A percentile compares a stretch with the other conserved stretches of the same genome.
These are phyloP conservation scores for Pseudocercospora pini-densiflorae DNA, from an alignment of 2,329 filamentous ascomycete species.

Conservation along the genomic window DNA sequence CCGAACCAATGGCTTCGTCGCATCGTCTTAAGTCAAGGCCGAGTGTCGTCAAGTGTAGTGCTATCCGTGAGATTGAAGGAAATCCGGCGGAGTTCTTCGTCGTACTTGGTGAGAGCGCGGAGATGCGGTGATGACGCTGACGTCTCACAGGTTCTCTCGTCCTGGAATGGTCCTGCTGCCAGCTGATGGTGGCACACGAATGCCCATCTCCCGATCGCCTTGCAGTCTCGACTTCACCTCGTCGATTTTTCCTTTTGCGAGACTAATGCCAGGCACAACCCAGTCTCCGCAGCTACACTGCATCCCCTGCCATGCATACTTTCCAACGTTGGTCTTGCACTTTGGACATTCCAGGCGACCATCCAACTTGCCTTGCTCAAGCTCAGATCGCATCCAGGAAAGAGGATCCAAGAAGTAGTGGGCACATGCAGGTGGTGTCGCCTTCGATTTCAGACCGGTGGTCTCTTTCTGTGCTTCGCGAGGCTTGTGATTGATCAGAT, in stretches of 20 bases:
- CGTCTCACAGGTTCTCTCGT: constrained; percentile 26
- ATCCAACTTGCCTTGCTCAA: constrained; percentile 82
- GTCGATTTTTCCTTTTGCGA: constrained; percentile 82
- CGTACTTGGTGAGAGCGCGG: not conserved
- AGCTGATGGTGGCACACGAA: constrained; percentile 40
- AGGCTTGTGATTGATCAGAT: constrained; percentile 67
- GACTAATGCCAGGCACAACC: constrained; percentile 87
- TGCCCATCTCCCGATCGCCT: constrained; percentile 36
- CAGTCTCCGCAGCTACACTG: constrained; percentile 88
- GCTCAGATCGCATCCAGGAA: constrained; percentile 88
- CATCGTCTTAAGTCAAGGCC: not conserved
- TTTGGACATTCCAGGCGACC: constrained; percentile 86
- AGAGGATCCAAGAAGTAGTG: constrained; percentile 92
- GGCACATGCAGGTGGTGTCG: constrained; percentile 62
- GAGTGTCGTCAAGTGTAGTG: not conserved
- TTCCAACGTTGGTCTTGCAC: constrained; percentile 82
- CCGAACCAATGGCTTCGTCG: not conserved
- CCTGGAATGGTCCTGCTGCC: constrained; percentile 20
- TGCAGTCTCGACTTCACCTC: constrained; percentile 53
- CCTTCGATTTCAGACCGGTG: constrained; percentile 21
- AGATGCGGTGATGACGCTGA: constrained; percentile 10
- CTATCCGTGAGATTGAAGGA: not conserved
- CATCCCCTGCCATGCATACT: constrained; percentile 96
- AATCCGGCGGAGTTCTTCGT: not conserved
- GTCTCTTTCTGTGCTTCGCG: constrained; percentile 16